These are phyloP conservation scores for Aspergillus nanangensis DNA, from an alignment of 495 filamentous ascomycete genomes.

Conservation along the genomic window DNA sequence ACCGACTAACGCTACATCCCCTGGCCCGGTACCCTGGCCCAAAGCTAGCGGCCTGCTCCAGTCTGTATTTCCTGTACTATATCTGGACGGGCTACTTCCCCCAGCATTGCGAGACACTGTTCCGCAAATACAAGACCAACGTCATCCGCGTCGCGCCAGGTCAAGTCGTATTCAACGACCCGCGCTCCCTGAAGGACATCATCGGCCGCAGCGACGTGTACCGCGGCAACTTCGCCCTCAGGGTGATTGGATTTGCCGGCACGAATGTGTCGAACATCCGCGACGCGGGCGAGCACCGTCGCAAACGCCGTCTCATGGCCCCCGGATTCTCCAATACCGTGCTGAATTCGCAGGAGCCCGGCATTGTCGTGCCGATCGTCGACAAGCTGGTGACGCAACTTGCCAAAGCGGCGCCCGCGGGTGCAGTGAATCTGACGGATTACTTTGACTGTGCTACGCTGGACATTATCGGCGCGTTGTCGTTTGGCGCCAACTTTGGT, in stretches of 20 bases:
- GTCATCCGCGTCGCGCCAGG: slow-evolving; percentile 1
- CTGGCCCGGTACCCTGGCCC: slow-evolving; percentile 2
- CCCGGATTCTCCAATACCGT: slow-evolving; percentile 3
- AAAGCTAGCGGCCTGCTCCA: background rate
- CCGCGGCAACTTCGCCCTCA: slow-evolving; percentile 1
- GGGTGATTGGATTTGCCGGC: slow-evolving; percentile 2
- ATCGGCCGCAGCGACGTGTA: slow-evolving; percentile 2
- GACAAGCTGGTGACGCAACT: slow-evolving; percentile 3
- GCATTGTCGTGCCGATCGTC: slow-evolving; percentile 3
- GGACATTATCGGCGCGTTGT: slow-evolving; percentile 7
- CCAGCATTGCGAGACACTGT: background rate
- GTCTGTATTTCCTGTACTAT: slow-evolving; percentile 1
- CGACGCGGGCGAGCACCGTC: background rate
- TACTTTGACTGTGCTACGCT: slow-evolving; percentile 5
- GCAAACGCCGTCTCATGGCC: slow-evolving; percentile 2
- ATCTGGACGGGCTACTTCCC: slow-evolving; percentile 5
- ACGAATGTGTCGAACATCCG: slow-evolving; percentile 13
- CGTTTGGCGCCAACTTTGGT: slow-evolving; percentile 8
- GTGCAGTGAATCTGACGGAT: slow-evolving; percentile 4
- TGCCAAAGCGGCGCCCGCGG: background rate
- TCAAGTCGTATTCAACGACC: slow-evolving; percentile 1
- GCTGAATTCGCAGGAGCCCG: slow-evolving; percentile 1
- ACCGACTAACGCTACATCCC: slow-evolving; percentile 1
- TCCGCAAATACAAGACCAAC: slow-evolving; percentile 4
- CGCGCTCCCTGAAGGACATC: slow-evolving; percentile 1